Percentiles rank a stretch among this genome's conserved stretches.
phyloP scores from a whole-genome alignment of 148 eudicot species.

The Limonium bicolor region DNA sequence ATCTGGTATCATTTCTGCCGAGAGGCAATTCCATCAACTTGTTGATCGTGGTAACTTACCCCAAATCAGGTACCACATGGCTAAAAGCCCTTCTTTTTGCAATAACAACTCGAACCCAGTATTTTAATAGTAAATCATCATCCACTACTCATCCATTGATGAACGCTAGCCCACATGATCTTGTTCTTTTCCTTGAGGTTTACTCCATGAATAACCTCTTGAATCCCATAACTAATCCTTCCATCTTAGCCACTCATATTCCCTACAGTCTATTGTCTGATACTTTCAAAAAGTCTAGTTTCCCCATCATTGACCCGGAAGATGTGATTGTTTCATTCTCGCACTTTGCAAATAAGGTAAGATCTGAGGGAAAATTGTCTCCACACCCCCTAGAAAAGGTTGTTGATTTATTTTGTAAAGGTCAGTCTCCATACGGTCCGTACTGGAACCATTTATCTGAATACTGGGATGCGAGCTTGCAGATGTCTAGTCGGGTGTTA shows the following conservation, averaged over 20 bases:
- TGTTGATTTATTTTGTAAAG: background rate
- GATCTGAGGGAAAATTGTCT: background rate
- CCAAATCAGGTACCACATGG: constrained; percentile 1
- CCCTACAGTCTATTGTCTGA: constrained; percentile 16
- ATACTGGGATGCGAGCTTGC: too few relatives aligned
- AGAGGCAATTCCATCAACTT: too few relatives aligned
- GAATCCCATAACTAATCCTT: constrained; percentile 8
- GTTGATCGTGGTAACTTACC: too few relatives aligned
- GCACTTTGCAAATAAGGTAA: constrained; percentile 25
- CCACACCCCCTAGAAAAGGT: background rate
- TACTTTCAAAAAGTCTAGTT: constrained; percentile 13
- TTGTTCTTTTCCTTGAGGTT: constrained; percentile 23
- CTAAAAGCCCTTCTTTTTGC: background rate
- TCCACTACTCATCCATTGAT: constrained; percentile 10
- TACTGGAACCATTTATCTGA: too few relatives aligned
- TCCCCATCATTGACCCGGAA: constrained; percentile 30
- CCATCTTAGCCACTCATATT: constrained; percentile 16
- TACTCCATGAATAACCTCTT: constrained; percentile 9
- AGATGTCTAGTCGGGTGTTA: too few relatives aligned
- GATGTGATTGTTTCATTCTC: constrained; percentile 35
- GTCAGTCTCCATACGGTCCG: background rate
- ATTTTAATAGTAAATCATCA: too few relatives aligned
- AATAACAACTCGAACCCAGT: background rate
- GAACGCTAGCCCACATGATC: constrained; percentile 17
- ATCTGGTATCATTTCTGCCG: too few relatives aligned